Conservation (phyloP, 768 basidiomycete genomes). For the Suillus spraguei region DNA sequence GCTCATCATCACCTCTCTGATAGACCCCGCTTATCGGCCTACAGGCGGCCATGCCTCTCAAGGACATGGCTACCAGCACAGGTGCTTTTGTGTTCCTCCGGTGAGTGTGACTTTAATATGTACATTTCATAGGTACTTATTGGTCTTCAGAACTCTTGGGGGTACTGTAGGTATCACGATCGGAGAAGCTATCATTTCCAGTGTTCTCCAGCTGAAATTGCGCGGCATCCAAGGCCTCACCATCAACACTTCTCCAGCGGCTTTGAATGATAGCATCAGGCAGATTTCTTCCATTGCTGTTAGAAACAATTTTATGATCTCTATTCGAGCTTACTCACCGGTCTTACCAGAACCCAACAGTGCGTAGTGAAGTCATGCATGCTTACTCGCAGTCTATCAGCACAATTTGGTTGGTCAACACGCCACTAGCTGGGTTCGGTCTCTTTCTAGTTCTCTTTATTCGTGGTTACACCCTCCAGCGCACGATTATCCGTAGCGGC, state of each 20-base stretch:
- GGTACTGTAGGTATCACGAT: slow-evolving; percentile 76
- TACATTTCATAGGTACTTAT: slow-evolving; percentile 3
- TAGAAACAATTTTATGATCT: not conserved
- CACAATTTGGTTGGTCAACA: slow-evolving; percentile 42
- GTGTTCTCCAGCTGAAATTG: slow-evolving; percentile 38
- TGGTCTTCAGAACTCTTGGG: slow-evolving; percentile 57
- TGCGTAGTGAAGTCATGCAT: slow-evolving; percentile 36
- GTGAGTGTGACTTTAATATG: slow-evolving; percentile 15
- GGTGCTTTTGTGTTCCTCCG: slow-evolving; percentile 38
- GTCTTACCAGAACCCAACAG: slow-evolving; percentile 28
- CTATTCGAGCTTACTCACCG: not conserved
- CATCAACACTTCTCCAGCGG: slow-evolving; percentile 45
- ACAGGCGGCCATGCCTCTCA: slow-evolving; percentile 49
- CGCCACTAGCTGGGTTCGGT: slow-evolving; percentile 34
- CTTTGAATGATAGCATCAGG: slow-evolving; percentile 49
- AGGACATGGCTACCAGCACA: slow-evolving; percentile 46
- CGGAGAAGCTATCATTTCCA: slow-evolving; percentile 71
- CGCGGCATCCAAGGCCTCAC: slow-evolving; percentile 20
- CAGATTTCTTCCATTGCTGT: slow-evolving; percentile 40
- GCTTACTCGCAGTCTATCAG: slow-evolving; percentile 39
- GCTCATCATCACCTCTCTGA: not conserved
- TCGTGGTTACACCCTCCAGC: slow-evolving; percentile 38
- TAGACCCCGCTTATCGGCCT: slow-evolving; percentile 37
- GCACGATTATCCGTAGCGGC: slow-evolving; percentile 19
- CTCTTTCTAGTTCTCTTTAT: slow-evolving; percentile 38